Evolutionary conservation across 2,329 filamentous ascomycete genomes (phyloP).

Genomic region (Pseudogymnoascus sp.): DNA sequence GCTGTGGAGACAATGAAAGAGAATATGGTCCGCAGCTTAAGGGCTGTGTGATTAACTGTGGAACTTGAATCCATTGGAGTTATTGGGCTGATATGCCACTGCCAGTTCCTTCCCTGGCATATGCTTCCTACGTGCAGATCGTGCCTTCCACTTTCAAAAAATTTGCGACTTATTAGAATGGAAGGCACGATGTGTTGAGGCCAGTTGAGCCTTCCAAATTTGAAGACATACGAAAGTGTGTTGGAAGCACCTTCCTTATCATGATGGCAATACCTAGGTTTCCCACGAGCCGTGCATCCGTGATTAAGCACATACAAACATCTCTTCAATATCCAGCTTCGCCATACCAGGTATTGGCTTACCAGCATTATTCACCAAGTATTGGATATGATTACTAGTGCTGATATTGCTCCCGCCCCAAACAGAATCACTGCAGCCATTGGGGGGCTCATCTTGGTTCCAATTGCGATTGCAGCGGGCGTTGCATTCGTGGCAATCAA

Average conservation of each 20-base stretch:
- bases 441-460: slow-evolving; percentile 38
- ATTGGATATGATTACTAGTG: slow-evolving; percentile 29
- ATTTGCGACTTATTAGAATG: neutral
- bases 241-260: neutral
- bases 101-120: neutral
- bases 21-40: slow-evolving; percentile 40
- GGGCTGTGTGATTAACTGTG: slow-evolving; percentile 30
- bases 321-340: neutral
- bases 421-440: slow-evolving; percentile 33
- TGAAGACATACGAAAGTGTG: neutral
- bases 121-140: neutral
- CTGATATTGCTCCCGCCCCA: slow-evolving; percentile 19
- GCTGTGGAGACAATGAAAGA: slow-evolving; percentile 50
- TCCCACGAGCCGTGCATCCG: neutral
- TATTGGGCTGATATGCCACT: neutral
- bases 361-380: slow-evolving; percentile 13
- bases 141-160: neutral
- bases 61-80: neutral
- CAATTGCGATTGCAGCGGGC: slow-evolving; percentile 34
- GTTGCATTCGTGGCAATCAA: slow-evolving; percentile 29
- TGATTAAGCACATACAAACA: neutral
- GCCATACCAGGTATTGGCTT: slow-evolving; percentile 1
- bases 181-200: neutral
- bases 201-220: neutral
- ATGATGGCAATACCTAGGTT: neutral